Conservation (phyloP, 2,329 filamentous ascomycete genomes). For the Paraphoma sp. region DNA sequence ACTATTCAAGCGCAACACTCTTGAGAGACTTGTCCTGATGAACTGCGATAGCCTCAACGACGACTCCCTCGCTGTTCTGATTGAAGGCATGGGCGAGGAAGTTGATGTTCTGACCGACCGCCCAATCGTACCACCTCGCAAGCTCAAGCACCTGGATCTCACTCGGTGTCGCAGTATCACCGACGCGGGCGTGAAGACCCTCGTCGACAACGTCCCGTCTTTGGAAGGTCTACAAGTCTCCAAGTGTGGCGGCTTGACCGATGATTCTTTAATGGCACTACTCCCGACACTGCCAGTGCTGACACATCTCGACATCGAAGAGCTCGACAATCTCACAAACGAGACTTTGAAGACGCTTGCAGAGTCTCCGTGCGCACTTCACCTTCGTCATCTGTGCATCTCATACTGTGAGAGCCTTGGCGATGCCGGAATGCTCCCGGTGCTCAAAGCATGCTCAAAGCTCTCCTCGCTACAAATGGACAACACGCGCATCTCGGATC, state of each 20-base stretch:
- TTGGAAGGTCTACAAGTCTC: constrained; percentile 85
- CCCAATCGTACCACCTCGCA: constrained; percentile 77
- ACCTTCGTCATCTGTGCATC: constrained; percentile 80
- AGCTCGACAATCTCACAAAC: constrained; percentile 80
- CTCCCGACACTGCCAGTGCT: constrained; percentile 77
- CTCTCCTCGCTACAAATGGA: constrained; percentile 83
- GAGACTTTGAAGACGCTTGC: constrained; percentile 75
- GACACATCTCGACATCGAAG: constrained; percentile 89
- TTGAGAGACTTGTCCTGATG: constrained; percentile 82
- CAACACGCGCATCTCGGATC: constrained; percentile 88
- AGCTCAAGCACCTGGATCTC: constrained; percentile 82
- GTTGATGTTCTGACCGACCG: constrained; percentile 80
- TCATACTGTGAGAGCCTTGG: constrained; percentile 89
- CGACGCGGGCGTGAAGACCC: constrained; percentile 70
- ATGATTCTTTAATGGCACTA: constrained; percentile 74
- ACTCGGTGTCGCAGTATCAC: constrained; percentile 80
- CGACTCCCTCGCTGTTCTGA: constrained; percentile 72
- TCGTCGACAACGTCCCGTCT: constrained; percentile 77
- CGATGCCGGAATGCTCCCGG: constrained; percentile 81
- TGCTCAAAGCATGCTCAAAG: constrained; percentile 76
- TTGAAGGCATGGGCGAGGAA: constrained; percentile 77
- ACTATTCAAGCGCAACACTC: constrained; percentile 79
- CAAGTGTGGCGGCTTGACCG: constrained; percentile 76
- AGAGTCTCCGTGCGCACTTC: constrained; percentile 73
- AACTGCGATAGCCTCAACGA: constrained; percentile 83